phyloP scores from a whole-genome alignment of 345 rosid genomes.

The Excoecaria cochinchinensis region DNA sequence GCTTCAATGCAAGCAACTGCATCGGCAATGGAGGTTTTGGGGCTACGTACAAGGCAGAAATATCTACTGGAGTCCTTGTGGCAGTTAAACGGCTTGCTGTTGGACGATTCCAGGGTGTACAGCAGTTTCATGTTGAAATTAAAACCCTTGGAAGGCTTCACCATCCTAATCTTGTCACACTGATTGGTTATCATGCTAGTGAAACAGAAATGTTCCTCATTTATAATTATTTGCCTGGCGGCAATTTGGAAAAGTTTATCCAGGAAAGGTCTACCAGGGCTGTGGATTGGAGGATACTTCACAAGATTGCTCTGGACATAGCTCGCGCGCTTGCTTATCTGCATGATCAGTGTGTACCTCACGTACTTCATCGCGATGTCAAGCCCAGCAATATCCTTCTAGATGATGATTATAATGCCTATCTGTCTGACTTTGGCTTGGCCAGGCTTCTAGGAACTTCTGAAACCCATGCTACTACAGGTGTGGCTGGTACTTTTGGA shows the following conservation, averaged over 20 bases:
- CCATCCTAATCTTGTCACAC: slow-evolving; percentile 56
- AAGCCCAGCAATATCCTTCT: slow-evolving; percentile 93
- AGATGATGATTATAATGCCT: slow-evolving; percentile 71
- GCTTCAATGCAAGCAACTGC: slow-evolving; percentile 48
- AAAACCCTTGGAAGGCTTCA: slow-evolving; percentile 49
- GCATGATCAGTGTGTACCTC: slow-evolving; percentile 81
- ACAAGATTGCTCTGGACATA: slow-evolving; percentile 82
- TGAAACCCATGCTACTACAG: slow-evolving; percentile 93
- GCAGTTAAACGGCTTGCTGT: slow-evolving; percentile 60
- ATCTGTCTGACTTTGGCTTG: slow-evolving; percentile 88
- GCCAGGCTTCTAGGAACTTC: slow-evolving; percentile 86
- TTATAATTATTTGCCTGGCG: slow-evolving; percentile 62
- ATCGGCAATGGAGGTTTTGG: slow-evolving; percentile 71
- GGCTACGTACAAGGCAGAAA: slow-evolving; percentile 55
- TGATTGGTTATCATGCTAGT: slow-evolving; percentile 62
- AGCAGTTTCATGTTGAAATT: slow-evolving; percentile 62
- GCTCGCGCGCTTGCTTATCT: slow-evolving; percentile 89
- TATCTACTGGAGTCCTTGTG: slow-evolving; percentile 39
- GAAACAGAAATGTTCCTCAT: slow-evolving; percentile 63
- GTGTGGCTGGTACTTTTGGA: slow-evolving; percentile 93
- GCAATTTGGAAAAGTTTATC: slow-evolving; percentile 59
- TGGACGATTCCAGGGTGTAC: slow-evolving; percentile 61
- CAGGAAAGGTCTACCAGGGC: slow-evolving; percentile 49
- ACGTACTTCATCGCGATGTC: slow-evolving; percentile 90
- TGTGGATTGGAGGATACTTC: slow-evolving; percentile 69